These are phyloP conservation scores for Aspergillaceae sp. DNA, from an alignment of 2,329 filamentous ascomycete species.

Conservation along the genomic window DNA sequence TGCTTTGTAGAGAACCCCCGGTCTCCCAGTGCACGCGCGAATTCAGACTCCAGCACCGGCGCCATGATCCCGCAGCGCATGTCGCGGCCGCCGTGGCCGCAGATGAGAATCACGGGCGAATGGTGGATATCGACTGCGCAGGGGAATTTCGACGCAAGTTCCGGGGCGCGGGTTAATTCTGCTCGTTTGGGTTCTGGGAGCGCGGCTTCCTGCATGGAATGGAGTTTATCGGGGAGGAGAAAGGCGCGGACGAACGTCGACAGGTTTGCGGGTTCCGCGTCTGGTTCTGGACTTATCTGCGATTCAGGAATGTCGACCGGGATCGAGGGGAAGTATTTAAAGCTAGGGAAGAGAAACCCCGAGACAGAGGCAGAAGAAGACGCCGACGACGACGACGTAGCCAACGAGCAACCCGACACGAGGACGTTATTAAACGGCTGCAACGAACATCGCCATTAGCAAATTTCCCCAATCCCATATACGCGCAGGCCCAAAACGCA, in stretches of 20 bases:
- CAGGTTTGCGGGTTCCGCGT: slow-evolving; percentile 17
- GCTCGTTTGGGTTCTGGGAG: slow-evolving; percentile 21
- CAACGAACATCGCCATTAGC: slow-evolving; percentile 2
- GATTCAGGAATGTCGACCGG: slow-evolving; percentile 46
- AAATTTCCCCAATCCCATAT: neutral
- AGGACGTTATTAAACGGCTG: slow-evolving; percentile 79
- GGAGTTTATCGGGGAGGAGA: slow-evolving; percentile 29
- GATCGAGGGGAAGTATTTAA: slow-evolving; percentile 68
- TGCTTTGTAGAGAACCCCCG: slow-evolving; percentile 20
- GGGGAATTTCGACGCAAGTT: slow-evolving; percentile 42
- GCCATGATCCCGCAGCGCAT: slow-evolving; percentile 72
- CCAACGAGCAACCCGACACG: slow-evolving; percentile 67
- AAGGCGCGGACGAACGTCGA: slow-evolving; percentile 39
- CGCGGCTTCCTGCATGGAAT: slow-evolving; percentile 23
- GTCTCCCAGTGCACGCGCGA: slow-evolving; percentile 41
- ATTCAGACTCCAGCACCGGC: slow-evolving; percentile 62
- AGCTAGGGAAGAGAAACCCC: slow-evolving; percentile 71
- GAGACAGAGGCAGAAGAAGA: slow-evolving; percentile 35
- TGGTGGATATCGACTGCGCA: slow-evolving; percentile 57
- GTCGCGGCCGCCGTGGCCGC: slow-evolving; percentile 78
- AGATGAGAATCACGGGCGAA: slow-evolving; percentile 60
- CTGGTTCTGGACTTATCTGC: neutral
- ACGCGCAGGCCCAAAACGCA: neutral
- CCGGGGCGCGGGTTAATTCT: slow-evolving; percentile 41
- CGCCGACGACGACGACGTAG: slow-evolving; percentile 36